Conservation (phyloP, 345 rosid species). For the Populus euphratica region DNA sequence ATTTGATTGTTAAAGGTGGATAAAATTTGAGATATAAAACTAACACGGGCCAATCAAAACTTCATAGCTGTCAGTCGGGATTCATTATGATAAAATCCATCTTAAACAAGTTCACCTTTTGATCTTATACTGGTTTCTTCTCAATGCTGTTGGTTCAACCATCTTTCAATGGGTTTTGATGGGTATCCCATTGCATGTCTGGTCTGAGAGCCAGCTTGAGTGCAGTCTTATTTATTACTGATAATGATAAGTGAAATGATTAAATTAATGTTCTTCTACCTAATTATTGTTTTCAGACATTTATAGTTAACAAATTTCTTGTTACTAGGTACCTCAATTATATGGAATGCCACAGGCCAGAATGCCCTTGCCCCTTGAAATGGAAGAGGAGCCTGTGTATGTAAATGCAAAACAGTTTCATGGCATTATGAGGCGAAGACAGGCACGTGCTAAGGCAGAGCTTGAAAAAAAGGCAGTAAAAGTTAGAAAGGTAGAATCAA, state of each 20-base stretch:
- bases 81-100: neutral
- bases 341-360: slow-evolving; percentile 52
- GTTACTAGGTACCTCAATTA: slow-evolving; percentile 37
- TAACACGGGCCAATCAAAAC: neutral
- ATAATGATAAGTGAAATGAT: neutral
- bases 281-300: neutral
- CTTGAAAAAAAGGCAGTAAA: slow-evolving; percentile 52
- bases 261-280: neutral
- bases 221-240: neutral
- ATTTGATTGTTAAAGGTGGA: neutral
- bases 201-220: neutral
- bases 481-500: slow-evolving; percentile 51
- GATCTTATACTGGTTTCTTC: neutral
- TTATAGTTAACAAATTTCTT: neutral
- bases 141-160: neutral
- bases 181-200: neutral
- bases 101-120: neutral
- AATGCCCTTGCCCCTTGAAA: slow-evolving; percentile 65
- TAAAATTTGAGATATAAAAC: neutral
- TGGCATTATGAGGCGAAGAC: slow-evolving; percentile 66
- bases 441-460: slow-evolving; percentile 69
- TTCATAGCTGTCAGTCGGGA: neutral
- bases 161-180: neutral
- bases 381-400: slow-evolving; percentile 71
- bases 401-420: slow-evolving; percentile 74